Evolutionary conservation across 192 early-diverging fungal species (phyloP).

Genomic region (Obelidium mucronatum): DNA sequence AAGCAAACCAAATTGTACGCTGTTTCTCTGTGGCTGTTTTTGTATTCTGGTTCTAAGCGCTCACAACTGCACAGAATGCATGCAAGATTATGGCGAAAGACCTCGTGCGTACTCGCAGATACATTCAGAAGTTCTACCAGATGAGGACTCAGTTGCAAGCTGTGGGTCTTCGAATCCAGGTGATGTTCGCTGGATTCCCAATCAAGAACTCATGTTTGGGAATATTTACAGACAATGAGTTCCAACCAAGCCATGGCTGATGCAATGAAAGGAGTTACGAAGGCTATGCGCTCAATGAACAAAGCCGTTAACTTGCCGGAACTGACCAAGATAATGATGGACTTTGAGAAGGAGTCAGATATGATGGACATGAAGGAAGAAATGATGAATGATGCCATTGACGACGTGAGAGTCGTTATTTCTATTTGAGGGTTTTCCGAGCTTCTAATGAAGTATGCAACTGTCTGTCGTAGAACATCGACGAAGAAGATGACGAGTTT

Average conservation of each 20-base stretch:
- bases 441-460: too few species aligned
- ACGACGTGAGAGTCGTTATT: slow-evolving; percentile 66
- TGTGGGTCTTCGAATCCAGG: slow-evolving; percentile 86
- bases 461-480: slow-evolving; percentile 62
- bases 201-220: slow-evolving; percentile 9
- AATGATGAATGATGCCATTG: slow-evolving; percentile 98
- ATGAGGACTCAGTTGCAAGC: slow-evolving; percentile 96
- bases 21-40: background rate
- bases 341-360: slow-evolving; percentile 94
- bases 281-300: slow-evolving; percentile 98
- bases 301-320: slow-evolving; percentile 90
- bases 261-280: slow-evolving; percentile 94
- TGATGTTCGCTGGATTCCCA: slow-evolving; percentile 30
- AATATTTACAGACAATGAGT: slow-evolving; percentile 70
- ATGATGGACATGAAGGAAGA: slow-evolving; percentile 99
- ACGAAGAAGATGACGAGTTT: slow-evolving; percentile 91
- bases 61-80: slow-evolving; percentile 11
- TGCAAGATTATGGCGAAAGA: slow-evolving; percentile 97
- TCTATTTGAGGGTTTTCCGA: background rate
- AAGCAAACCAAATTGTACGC: slow-evolving; percentile 87
- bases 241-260: slow-evolving; percentile 97
- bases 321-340: slow-evolving; percentile 96
- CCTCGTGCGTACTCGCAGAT: slow-evolving; percentile 90
- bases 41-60: background rate
- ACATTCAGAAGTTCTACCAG: slow-evolving; percentile 95